Base-by-base conservation (phyloP, 169 alveolate genomes). In the Cryptosporidium ubiquitum region DNA sequence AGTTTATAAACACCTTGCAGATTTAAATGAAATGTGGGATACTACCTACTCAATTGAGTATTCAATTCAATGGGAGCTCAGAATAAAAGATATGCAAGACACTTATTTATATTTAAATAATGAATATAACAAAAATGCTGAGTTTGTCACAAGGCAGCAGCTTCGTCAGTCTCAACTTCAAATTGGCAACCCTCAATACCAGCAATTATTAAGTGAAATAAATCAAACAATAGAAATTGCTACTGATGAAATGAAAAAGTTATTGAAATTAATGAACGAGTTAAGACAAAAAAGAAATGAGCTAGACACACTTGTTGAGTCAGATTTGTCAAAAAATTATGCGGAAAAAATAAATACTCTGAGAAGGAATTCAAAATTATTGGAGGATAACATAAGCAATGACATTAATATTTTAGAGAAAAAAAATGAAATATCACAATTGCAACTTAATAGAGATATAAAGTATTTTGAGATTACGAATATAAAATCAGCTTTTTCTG, bases 21-120 rank as follows among this genome's bases (percentile, higher is more conserved):
- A 79, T 14, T 39, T 79, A 47, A 79, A 79, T 79, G 89, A 79
- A 61, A 79, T 79, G 79, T 79, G 89, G 89, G 89, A 79, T 47
- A 79, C 51, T 31, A 61, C 89, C 10, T 79, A 79, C 47, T 79
- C 89, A 1, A 64, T 79, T 37, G 89, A 79, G 29, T 79, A 79
- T 66, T 58, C 89, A 14, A 79, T 79, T 37, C 89, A 79, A 39
- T 79, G 89, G 89, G 89, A 79, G 52, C 64, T 79, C 2, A 40
- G 89, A 26, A 61, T 79, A 37, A 79, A 79, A 29, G 89, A 79
- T 14, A 79, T 79, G 89, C 89, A 79, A 42, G 89, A 79, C 40
- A 64, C 89, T 26, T 79, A 79, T 40, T 14, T 79, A 29, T 64
- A 60, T 58, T 29, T 79, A 60, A 79, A 79, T 39, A 58, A 58